Base-by-base conservation (phyloP, 306 rosid species). In the Pueraria montana region DNA sequence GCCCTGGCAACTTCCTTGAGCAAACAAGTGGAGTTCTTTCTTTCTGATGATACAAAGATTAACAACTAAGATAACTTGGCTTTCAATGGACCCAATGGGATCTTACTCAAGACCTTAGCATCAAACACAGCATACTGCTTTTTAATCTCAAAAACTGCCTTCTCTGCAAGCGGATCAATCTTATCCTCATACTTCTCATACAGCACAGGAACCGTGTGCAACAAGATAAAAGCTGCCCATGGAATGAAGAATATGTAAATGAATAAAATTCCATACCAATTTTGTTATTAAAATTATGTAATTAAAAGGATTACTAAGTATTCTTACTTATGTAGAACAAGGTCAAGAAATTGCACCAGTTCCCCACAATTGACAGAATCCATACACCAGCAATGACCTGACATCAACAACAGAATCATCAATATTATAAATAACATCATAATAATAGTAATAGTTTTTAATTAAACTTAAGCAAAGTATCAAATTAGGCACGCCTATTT, bases 371-470 rank as follows among this genome's bases (percentile, higher is more conserved):
- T 14, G 94, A 90, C 36, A 90, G 75, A 55, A 90, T 80, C 97
- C 94, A 92, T 86, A 87, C 67, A 83, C 92, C 90, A 79, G 88
- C 89, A 76, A 90, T 80, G 46, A 90, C 89, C 97, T 92, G 49
- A 76, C 72, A 34, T 46, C 50, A 38, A 46, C 52, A 58, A 67
- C 12, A 34, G 40, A 34, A 34, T 34, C 40, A 34, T 34, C 40
- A 34, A 34, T 34, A 34, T 34, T 34, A 34, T 34, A 34, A 34
- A 34, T 34, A 6, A 34, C 40, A 34, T 34, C 40, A 34, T 34
- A 5, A 34, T 34, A 34, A 34, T 34, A 34, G 40, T 4, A 27
- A 34, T 34, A 34, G 40, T 34, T 34, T 7, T 34, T 5, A 34
- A 34, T 34, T 34, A 34, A 34, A 34, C 0, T 34, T 34, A 34